phyloP scores from a whole-genome alignment of 495 filamentous ascomycete genomes.

The Penicillium steckii region DNA sequence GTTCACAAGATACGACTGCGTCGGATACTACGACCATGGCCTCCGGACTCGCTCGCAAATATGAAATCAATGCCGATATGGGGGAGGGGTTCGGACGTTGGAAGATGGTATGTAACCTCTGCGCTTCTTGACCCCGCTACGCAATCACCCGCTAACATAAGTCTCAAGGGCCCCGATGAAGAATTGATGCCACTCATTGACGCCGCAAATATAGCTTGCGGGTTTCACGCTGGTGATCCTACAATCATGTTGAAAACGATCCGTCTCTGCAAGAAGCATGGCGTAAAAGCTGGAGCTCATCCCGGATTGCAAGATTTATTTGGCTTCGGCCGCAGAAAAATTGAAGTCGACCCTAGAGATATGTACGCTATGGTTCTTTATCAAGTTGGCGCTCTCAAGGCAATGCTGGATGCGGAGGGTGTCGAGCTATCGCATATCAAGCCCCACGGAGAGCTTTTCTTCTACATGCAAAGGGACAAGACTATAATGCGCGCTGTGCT shows the following conservation, averaged over 20 bases:
- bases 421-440: constrained; percentile 59
- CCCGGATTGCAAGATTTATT: constrained; percentile 61
- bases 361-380: constrained; percentile 56
- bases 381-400: constrained; percentile 59
- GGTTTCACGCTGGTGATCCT: constrained; percentile 60
- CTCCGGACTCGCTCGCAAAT: too few species aligned
- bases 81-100: constrained; percentile 53
- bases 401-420: constrained; percentile 53
- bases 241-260: constrained; percentile 60
- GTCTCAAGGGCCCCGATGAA: constrained; percentile 50
- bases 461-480: too few species aligned
- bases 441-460: constrained; percentile 47
- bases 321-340: constrained; percentile 60
- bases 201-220: constrained; percentile 63
- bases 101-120: not conserved
- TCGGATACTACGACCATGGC: too few species aligned
- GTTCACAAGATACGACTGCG: too few species aligned
- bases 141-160: too few species aligned
- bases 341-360: constrained; percentile 54
- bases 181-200: constrained; percentile 59
- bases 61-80: constrained; percentile 55
- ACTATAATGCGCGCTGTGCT: too few species aligned
- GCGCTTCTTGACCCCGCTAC: too few species aligned
- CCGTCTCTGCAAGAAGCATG: constrained; percentile 51
- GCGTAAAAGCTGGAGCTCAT: constrained; percentile 56